Evolutionary conservation across 306 rosid species (phyloP).

Genomic region (Castanea mollissima): DNA sequence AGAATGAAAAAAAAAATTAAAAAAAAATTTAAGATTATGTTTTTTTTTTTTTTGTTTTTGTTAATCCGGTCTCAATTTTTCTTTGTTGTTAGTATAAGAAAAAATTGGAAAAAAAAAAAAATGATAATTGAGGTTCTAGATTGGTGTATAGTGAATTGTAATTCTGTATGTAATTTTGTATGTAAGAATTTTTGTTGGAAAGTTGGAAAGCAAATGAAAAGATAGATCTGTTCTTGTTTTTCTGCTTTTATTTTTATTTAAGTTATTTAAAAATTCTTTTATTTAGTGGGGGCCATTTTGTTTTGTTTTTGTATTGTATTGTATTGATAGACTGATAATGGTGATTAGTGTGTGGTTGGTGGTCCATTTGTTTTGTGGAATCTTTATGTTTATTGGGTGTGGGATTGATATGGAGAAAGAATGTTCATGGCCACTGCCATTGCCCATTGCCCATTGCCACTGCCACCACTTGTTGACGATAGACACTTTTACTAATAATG

Average conservation of each 20-base stretch:
- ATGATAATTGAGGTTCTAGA: slow-evolving; percentile 30
- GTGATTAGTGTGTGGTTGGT: background rate
- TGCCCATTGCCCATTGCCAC: background rate
- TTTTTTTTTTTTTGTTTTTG: background rate
- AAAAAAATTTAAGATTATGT: background rate
- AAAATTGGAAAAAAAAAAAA: background rate
- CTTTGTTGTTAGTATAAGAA: slow-evolving; percentile 9
- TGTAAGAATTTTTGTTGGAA: slow-evolving; percentile 40
- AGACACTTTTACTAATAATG: too few relatives aligned
- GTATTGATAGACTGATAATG: background rate
- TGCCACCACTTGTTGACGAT: background rate
- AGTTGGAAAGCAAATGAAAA: slow-evolving; percentile 10
- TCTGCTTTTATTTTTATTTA: background rate
- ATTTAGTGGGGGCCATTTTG: background rate
- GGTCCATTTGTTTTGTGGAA: background rate
- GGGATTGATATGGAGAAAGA: background rate
- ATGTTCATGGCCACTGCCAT: background rate
- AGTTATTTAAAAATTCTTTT: background rate
- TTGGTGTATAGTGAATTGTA: slow-evolving; percentile 44
- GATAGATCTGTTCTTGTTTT: slow-evolving; percentile 21
- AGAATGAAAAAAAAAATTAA: background rate
- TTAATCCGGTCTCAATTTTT: slow-evolving; percentile 32
- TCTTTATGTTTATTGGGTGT: background rate
- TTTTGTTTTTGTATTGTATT: too few relatives aligned
- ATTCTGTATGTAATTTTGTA: slow-evolving; percentile 52